Evolutionary conservation across 2,329 filamentous ascomycete genomes (phyloP).

Genomic region (Pseudogymnoascus sp.): DNA sequence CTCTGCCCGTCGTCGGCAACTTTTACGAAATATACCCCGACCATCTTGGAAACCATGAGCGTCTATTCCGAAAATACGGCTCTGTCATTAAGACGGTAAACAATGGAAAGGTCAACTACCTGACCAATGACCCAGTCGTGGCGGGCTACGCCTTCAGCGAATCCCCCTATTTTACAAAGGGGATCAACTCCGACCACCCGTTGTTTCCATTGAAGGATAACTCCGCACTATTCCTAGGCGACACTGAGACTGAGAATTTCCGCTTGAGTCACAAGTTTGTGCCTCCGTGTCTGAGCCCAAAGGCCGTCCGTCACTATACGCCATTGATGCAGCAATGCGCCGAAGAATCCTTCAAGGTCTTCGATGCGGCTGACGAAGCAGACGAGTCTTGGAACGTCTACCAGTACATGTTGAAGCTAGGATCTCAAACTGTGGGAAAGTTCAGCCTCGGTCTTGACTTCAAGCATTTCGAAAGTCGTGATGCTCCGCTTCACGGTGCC

Average conservation of each 20-base stretch:
- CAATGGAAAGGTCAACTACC: slow-evolving; percentile 29
- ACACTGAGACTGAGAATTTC: slow-evolving; percentile 17
- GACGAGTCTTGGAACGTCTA: slow-evolving; percentile 40
- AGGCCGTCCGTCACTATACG: slow-evolving; percentile 29
- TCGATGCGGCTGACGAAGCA: slow-evolving; percentile 18
- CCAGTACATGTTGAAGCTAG: slow-evolving; percentile 41
- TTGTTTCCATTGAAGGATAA: slow-evolving; percentile 16
- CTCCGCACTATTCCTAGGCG: slow-evolving; percentile 17
- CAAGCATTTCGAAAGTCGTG: slow-evolving; percentile 33
- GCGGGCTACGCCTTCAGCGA: slow-evolving; percentile 28
- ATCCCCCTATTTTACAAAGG: slow-evolving; percentile 31
- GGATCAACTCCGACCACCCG: slow-evolving; percentile 23
- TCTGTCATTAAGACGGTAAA: slow-evolving; percentile 31
- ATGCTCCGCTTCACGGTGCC: slow-evolving; percentile 35
- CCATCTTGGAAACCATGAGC: slow-evolving; percentile 34
- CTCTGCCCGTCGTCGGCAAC: slow-evolving; percentile 30
- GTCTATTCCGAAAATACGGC: slow-evolving; percentile 32
- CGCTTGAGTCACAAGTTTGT: slow-evolving; percentile 17
- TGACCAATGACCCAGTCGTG: slow-evolving; percentile 31
- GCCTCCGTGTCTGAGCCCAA: slow-evolving; percentile 20
- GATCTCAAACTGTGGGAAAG: slow-evolving; percentile 36
- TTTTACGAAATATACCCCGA: slow-evolving; percentile 34
- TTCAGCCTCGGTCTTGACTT: slow-evolving; percentile 37
- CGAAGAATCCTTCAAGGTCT: slow-evolving; percentile 17
- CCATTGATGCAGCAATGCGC: slow-evolving; percentile 18